These are phyloP conservation scores for Basidiobolus meristosporus DNA, from an alignment of 371 early-diverging fungal genomes.

Conservation along the genomic window DNA sequence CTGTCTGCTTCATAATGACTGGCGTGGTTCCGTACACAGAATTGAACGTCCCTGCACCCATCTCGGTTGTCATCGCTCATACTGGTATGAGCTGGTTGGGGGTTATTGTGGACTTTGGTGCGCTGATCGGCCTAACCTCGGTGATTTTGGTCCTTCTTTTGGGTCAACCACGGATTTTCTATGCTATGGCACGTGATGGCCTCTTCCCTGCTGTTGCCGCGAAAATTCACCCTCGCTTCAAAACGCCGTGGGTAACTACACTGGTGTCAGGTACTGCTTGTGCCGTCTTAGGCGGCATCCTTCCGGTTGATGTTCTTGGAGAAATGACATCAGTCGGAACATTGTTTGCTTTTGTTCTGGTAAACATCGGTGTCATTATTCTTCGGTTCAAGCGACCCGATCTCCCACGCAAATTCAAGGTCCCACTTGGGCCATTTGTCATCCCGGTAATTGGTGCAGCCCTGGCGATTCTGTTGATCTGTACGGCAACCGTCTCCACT, in stretches of 20 bases:
- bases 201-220: constrained; percentile 15
- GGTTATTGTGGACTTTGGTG: constrained; percentile 50
- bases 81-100: constrained; percentile 44
- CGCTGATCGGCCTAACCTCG: constrained; percentile 55
- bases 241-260: constrained; percentile 60
- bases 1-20: constrained; percentile 39
- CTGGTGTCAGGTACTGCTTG: constrained; percentile 42
- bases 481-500: constrained; percentile 31
- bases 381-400: constrained; percentile 58
- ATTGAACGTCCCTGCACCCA: constrained; percentile 31
- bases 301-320: constrained; percentile 70
- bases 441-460: constrained; percentile 39
- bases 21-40: constrained; percentile 48
- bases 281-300: constrained; percentile 42
- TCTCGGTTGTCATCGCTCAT: constrained; percentile 38
- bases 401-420: constrained; percentile 45
- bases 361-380: constrained; percentile 53
- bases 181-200: constrained; percentile 46
- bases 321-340: constrained; percentile 79
- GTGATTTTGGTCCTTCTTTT: constrained; percentile 55
- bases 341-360: constrained; percentile 63
- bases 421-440: constrained; percentile 47
- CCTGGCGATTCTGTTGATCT: constrained; percentile 33
- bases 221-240: constrained; percentile 17
- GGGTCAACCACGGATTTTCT: constrained; percentile 76